A percentile compares a stretch with the other conserved stretches of the same genome.
Conservation (phyloP, 2,329 filamentous ascomycete species). For the Fusarium poae region DNA sequence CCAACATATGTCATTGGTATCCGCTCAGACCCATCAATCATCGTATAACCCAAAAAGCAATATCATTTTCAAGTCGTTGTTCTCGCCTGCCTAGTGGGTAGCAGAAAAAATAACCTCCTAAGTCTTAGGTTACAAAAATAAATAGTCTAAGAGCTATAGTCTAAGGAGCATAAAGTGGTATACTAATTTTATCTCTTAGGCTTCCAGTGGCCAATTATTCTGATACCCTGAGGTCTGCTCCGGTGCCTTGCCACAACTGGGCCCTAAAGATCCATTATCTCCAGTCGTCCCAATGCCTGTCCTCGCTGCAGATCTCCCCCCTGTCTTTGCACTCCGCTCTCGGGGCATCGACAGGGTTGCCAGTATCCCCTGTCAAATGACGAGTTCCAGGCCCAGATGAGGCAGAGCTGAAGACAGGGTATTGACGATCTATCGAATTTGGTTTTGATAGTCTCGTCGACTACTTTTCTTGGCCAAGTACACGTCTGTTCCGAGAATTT, state of each 20-base stretch:
- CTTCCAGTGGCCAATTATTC: no score
- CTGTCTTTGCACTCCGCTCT: constrained; percentile 3
- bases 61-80: neutral
- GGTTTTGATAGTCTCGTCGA: constrained; percentile 25
- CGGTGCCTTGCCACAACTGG: constrained; percentile 21
- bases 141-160: no score
- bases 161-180: no score
- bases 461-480: constrained; percentile 18
- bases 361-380: neutral
- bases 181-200: no score
- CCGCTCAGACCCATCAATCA: constrained; percentile 3
- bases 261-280: constrained; percentile 14
- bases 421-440: constrained; percentile 27
- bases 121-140: no score
- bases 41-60: constrained; percentile 12
- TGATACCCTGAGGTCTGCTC: no score
- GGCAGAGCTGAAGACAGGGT: constrained; percentile 39
- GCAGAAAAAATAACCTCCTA: no score
- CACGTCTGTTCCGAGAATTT: constrained; percentile 7
- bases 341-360: neutral
- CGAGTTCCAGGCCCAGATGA: constrained; percentile 25
- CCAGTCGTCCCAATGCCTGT: neutral
- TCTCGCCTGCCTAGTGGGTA: no score
- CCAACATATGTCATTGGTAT: neutral
- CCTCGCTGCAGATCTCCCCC: neutral